Base-by-base conservation (phyloP, 352 stramenopile genomes). In the Phytophthora megakarya region DNA sequence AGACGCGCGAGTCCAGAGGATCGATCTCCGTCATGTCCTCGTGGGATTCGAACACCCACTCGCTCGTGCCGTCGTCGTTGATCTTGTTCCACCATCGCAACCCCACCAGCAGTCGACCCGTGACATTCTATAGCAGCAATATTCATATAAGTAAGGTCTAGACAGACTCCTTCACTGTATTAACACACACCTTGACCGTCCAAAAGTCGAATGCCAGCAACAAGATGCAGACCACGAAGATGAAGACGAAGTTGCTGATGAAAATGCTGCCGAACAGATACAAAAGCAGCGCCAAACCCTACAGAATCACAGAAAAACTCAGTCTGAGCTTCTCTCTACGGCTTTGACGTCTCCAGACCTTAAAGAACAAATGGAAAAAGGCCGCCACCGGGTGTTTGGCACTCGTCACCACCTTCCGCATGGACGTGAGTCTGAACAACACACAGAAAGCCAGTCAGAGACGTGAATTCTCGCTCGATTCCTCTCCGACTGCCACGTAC, bases 21-120 rank as follows among this genome's bases (percentile, higher is more conserved):
- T 96, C 82, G 65, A 97, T 88, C 68, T 95, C 84, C 26, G 90
- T 86, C 87, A 97, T 87, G 58, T 92, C 84, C 56, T 98, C 92
- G 47, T 96, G 78, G 32, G 89, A 97, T 69, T 99, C 97, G 65
- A 99, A 99, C 23, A 99, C 89, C 97, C 97, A 99, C 61, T 93
- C 92, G 65, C 78, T 99, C 15, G 89, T 93, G 18, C 96, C 91
- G 50, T 98, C 95, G 23, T 98, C 93, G 51, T 90, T 96, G 57
- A 99, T 96, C 59, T 96, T 92, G 71, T 98, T 99, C 97, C 97
- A 99, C 97, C 97, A 99, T 43, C 97, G 89, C 30, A 99, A 81
- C 19, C 97, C 96, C 26, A 99, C 97, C 5, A 97, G 81, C 37
- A 97, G 67, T 13, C 89, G 72, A 1, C 89, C 89, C 13, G 89